Percentiles rank a stretch among this genome's conserved stretches.
Conservation (phyloP, 495 filamentous ascomycete genomes). For the Aspergillus conjunctus region DNA sequence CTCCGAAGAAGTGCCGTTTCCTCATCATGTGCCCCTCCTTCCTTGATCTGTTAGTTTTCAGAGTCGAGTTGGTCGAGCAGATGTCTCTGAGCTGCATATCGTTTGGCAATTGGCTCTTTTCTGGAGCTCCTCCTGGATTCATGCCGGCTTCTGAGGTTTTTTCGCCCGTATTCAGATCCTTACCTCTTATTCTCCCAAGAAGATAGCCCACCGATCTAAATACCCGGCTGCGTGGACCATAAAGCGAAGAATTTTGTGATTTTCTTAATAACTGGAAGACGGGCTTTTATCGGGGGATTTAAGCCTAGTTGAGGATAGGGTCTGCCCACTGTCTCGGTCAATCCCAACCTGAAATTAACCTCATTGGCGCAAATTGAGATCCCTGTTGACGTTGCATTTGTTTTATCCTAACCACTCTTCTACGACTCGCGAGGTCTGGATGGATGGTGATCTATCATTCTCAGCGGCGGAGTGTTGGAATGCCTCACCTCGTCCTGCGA, state of each 20-base stretch:
- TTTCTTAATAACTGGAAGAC: neutral
- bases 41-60: neutral
- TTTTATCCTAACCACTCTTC: neutral
- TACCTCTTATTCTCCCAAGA: too few species aligned
- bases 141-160: too few species aligned
- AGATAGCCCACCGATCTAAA: too few species aligned
- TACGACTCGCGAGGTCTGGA: neutral
- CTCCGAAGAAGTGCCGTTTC: neutral
- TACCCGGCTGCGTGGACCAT: neutral
- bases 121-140: too few species aligned
- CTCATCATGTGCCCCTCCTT: neutral
- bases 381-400: neutral
- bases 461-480: neutral
- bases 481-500: neutral
- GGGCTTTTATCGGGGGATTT: constrained; percentile 3
- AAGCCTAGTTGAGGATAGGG: constrained; percentile 6
- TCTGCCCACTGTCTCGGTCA: neutral
- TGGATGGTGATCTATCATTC: neutral
- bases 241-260: neutral
- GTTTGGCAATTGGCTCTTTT: too few species aligned
- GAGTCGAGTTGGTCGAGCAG: neutral
- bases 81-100: neutral
- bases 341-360: too few species aligned
- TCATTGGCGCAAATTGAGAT: neutral
- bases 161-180: too few species aligned